These are phyloP conservation scores for Bretziella fagacearum DNA, from an alignment of 2,329 filamentous ascomycete species.

Conservation along the genomic window DNA sequence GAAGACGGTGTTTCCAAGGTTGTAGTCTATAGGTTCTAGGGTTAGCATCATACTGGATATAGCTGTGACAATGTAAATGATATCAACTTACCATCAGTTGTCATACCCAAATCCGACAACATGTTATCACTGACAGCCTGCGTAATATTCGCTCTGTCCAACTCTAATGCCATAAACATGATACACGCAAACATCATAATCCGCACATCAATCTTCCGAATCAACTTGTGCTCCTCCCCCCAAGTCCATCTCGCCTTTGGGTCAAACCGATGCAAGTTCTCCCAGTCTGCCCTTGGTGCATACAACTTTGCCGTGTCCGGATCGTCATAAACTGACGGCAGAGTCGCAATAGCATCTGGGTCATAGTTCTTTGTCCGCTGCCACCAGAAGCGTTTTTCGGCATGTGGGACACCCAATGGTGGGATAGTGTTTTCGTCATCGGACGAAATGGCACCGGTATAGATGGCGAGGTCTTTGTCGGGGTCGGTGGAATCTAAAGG, in stretches of 20 bases:
- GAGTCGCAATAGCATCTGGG: conserved; percentile 23
- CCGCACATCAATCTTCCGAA: conserved; percentile 25
- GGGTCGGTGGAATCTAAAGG: background rate
- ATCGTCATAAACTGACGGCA: conserved; percentile 25
- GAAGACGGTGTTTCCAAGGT: conserved; percentile 23
- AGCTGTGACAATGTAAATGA: background rate
- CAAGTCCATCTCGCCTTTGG: conserved; percentile 28
- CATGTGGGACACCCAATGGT: conserved; percentile 19
- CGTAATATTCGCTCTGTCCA: conserved; percentile 30
- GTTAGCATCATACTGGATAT: background rate
- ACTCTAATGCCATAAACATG: conserved; percentile 28
- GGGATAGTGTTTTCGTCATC: conserved; percentile 12
- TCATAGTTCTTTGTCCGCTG: conserved; percentile 17
- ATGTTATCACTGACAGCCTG: conserved; percentile 34
- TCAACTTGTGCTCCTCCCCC: conserved; percentile 23
- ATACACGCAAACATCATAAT: conserved; percentile 32
- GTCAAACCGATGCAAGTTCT: conserved; percentile 32
- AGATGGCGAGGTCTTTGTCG: background rate
- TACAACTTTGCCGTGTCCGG: conserved; percentile 23
- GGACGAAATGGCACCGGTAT: conserved; percentile 1
- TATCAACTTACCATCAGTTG: conserved; percentile 23
- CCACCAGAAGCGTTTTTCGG: conserved; percentile 22
- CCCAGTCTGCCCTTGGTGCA: conserved; percentile 21
- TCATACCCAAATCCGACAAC: conserved; percentile 26
- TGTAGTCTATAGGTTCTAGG: conserved; percentile 19